Base-by-base conservation (phyloP, 2,329 filamentous ascomycete genomes). In the Colletotrichum sojae region DNA sequence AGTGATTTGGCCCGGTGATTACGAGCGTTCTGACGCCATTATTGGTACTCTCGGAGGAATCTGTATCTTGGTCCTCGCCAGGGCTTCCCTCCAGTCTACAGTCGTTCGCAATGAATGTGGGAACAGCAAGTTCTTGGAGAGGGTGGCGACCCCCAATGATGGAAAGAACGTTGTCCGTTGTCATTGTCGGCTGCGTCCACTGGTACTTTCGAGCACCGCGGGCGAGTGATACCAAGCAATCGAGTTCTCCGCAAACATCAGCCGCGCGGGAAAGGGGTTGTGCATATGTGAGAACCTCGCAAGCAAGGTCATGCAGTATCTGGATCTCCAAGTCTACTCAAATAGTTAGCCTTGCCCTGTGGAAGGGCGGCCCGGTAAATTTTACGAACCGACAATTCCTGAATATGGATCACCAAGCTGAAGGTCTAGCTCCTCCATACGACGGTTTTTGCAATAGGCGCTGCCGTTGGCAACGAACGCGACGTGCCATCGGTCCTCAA, bases 1-100 rank as follows among this genome's bases (percentile, higher is more conserved):
- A 98, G 78, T 96, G 97, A 74, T 99, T 99, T 5, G 96, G 95
- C 0, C 96, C 96, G 0, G 96, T 98, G 74, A 99, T 80, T 6
- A 98, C 83, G 13, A 98, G 78, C 81, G 94, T 91, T 72, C 88
- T 94, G 13, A 45, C 45, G 13, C 65, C 62, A 20, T 70, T 73
- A 13, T 46, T 40, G 9, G n/a, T 8, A 16, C 15, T 25, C 16
- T 5, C 16, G 5, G 39, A 3, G 75, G 71, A 13, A 72, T 43
- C 53, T 70, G 53, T 10, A 74, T 67, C n/a, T 71, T 46, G 3
- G 62, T 25, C 22, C 66, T 45, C 25, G 18, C 82, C 83, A n/a
- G 68, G 67, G 2, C 92, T 92, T 22, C 92, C 92, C 13, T 83
- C 76, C 6, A 97, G 76, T n/a, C 82, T 81, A 22, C 93, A 94